Percentiles rank a stretch among this genome's conserved stretches.
Conservation (phyloP, 2,329 filamentous ascomycete genomes). For the Didymella pinodella region DNA sequence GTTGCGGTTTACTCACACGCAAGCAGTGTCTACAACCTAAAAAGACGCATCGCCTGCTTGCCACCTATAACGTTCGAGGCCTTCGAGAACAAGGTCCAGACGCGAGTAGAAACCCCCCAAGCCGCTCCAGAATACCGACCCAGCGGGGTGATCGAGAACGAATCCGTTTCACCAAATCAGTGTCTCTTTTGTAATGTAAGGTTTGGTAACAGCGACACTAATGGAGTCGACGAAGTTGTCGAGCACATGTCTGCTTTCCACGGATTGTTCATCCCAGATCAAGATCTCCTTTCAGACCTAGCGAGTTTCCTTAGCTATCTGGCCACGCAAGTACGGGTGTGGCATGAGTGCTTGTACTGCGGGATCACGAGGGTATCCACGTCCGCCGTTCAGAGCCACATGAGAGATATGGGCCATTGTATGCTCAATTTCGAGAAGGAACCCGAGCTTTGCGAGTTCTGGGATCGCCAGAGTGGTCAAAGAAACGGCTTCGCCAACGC, state of each 20-base stretch:
- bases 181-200: slow-evolving; percentile 7
- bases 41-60: slow-evolving; percentile 10
- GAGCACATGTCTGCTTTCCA: slow-evolving; percentile 5
- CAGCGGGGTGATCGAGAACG: neutral
- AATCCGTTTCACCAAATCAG: neutral
- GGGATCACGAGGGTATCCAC: slow-evolving; percentile 35
- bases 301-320: slow-evolving; percentile 43
- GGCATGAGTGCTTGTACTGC: slow-evolving; percentile 49
- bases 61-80: neutral
- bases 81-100: slow-evolving; percentile 1
- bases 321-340: slow-evolving; percentile 31
- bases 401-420: slow-evolving; percentile 48
- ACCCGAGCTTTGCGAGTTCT: slow-evolving; percentile 46
- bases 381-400: slow-evolving; percentile 42
- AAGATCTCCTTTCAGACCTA: slow-evolving; percentile 30
- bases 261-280: slow-evolving; percentile 5
- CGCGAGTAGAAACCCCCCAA: neutral
- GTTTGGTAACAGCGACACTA: neutral
- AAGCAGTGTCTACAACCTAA: slow-evolving; percentile 12
- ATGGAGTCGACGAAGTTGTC: neutral
- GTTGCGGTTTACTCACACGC: neutral
- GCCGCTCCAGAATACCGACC: neutral
- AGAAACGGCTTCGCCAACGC: neutral
- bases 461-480: slow-evolving; percentile 14
- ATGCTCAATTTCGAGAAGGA: slow-evolving; percentile 43